A percentile compares a stretch with the other conserved stretches of the same genome.
phyloP scores from a whole-genome alignment of 164 flowering plant species.

The Chimonanthus praecox region DNA sequence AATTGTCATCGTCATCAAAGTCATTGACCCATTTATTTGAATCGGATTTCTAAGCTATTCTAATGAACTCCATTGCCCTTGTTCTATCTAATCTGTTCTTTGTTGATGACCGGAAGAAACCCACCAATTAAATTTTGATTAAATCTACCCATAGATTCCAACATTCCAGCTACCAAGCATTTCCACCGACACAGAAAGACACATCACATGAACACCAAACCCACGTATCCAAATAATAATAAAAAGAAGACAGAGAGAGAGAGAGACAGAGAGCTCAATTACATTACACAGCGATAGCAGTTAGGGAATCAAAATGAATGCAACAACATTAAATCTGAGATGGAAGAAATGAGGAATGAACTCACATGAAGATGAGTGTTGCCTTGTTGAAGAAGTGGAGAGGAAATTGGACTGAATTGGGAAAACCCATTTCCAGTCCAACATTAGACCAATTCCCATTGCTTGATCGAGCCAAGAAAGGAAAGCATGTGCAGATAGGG shows the following conservation, averaged over 20 bases:
- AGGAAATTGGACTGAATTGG: constrained; percentile 30
- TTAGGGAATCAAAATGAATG: not conserved
- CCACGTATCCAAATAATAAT: not conserved
- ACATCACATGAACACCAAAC: not conserved
- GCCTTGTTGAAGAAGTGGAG: constrained; percentile 29
- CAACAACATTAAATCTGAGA: not conserved
- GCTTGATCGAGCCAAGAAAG: constrained; percentile 1
- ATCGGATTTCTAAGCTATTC: no score
- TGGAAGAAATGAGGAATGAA: not conserved
- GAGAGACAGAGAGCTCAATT: not conserved
- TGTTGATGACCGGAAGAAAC: not conserved
- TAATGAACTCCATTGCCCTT: no score
- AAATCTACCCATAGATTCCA: not conserved
- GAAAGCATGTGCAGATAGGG: not conserved
- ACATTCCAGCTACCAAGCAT: not conserved
- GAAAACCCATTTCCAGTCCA: constrained; percentile 39
- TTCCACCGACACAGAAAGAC: not conserved
- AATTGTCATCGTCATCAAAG: no score
- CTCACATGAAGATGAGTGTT: constrained; percentile 37
- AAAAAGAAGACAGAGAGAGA: not conserved
- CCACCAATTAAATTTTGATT: not conserved
- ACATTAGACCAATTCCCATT: constrained; percentile 41
- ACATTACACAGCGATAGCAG: not conserved
- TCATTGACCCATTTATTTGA: no score
- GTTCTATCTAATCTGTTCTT: no score